Percentiles rank a stretch among this genome's conserved stretches.
These are phyloP conservation scores for Strigomonas culicis DNA, from an alignment of 208 protist species.

Conservation along the genomic window DNA sequence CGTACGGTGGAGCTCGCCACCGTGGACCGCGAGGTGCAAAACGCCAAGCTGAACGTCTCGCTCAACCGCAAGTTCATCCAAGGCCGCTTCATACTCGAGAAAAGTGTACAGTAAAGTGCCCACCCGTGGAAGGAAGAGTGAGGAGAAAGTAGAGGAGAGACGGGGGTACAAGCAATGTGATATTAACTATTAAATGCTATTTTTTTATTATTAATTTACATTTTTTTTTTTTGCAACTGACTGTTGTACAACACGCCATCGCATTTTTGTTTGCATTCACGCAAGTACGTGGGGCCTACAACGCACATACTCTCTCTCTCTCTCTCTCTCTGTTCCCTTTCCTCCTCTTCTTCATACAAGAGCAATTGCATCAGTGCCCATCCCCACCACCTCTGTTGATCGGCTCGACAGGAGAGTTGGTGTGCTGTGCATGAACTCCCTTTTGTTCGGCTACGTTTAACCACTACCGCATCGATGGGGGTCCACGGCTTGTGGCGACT, in stretches of 20 bases:
- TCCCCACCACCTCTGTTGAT: no score
- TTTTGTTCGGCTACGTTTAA: no score
- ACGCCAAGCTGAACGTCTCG: constrained; percentile 51
- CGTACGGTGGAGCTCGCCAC: constrained; percentile 41
- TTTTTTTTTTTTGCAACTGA: not conserved
- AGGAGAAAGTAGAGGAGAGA: not conserved
- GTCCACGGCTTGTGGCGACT: constrained; percentile 82
- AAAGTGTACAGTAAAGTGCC: not conserved
- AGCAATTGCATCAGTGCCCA: not conserved
- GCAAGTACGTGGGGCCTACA: not conserved
- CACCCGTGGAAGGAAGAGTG: not conserved
- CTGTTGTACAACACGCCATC: not conserved
- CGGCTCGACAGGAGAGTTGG: no score
- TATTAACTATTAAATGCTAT: not conserved
- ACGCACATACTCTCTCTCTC: not conserved
- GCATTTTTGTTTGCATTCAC: not conserved
- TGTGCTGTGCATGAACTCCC: no score
- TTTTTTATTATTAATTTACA: no score
- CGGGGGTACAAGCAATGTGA: not conserved
- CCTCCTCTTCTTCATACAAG: not conserved
- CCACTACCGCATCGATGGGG: constrained; percentile 74
- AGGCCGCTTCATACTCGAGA: constrained; percentile 51
- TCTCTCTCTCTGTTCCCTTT: not conserved
- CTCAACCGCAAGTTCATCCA: constrained; percentile 76
- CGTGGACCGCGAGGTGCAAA: constrained; percentile 73